Base-by-base conservation (phyloP, 768 basidiomycete genomes). In the Lentinula aciculospora region DNA sequence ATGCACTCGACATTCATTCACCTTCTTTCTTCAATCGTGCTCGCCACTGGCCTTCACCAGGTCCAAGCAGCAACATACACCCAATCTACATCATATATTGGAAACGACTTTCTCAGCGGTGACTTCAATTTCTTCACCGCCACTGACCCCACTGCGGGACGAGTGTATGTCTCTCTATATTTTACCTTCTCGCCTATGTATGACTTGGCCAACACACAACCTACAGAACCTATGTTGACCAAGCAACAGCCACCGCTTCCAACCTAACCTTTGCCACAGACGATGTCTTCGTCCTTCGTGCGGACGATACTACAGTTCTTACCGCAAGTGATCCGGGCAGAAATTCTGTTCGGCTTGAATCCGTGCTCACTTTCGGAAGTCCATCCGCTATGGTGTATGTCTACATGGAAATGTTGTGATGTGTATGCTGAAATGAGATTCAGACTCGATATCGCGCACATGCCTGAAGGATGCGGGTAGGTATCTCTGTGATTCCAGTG, bases 401-500 rank as follows among this genome's bases (percentile, higher is more conserved):
- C 15, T 39, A 36, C 3, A 36, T 45, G 28, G 13, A 13, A 8
- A 21, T 19, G 4, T 40, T 44, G 9, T 36, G 42, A 29, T 47
- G 4, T 8, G 4, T 29, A n/a, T 54, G 37, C 57, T 55, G n/a
- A 45, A 34, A 23, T 23, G 40, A 19, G 25, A n/a, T 27, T 9
- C 61, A 77, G 73, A 34, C 74, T 81, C 60, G 77, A 84, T 63
- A 62, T 84, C 49, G 67, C 73, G 19, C 83, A 85, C 64, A 85
- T 85, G 81, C 84, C 84, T 10, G 72, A 81, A 61, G 83, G 83
- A 7, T 82, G 81, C 64, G 80, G 77, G 79, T 79, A n/a, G 27
- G 74, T 72, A n/a, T 74, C 82, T 82, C 82, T 82, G 3, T 81
- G 19, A 4, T 27, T 48, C n/a, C n/a, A n/a, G 4, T 21, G 15